These are phyloP conservation scores for Cryptosporidium canis DNA, from an alignment of 169 alveolate species.

Conservation along the genomic window DNA sequence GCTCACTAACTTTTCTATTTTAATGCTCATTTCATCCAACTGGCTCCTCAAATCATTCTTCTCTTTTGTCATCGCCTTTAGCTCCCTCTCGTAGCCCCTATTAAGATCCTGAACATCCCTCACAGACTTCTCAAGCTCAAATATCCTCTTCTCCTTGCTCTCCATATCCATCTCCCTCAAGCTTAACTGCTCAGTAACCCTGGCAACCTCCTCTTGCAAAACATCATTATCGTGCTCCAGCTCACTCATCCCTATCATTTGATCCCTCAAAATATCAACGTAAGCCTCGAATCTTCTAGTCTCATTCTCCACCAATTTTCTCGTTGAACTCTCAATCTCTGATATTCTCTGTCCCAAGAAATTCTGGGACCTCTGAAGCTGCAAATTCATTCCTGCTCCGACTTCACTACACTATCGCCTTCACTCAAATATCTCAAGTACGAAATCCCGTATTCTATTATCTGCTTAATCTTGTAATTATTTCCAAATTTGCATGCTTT, in stretches of 20 bases:
- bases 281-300: conserved; percentile 33
- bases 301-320: conserved; percentile 40
- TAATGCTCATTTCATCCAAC: background rate
- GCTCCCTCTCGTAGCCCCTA: conserved; percentile 26
- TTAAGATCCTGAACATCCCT: background rate
- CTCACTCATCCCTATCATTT: conserved; percentile 12
- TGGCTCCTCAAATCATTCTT: conserved; percentile 12
- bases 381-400: background rate
- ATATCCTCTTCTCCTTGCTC: conserved; percentile 32
- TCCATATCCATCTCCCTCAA: conserved; percentile 52
- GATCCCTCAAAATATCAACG: conserved; percentile 23
- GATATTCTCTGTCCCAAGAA: conserved; percentile 2
- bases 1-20: conserved; percentile 1
- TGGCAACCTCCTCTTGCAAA: conserved; percentile 35
- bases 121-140: conserved; percentile 31
- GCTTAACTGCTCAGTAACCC: conserved; percentile 53
- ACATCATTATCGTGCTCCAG: conserved; percentile 9
- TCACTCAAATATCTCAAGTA: background rate
- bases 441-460: background rate
- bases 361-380: background rate
- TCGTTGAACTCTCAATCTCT: conserved; percentile 33
- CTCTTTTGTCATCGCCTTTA: background rate
- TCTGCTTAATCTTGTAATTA: background rate
- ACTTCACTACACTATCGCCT: background rate
- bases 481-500: background rate